phyloP scores from a whole-genome alignment of 306 rosid species.

The Quercus wislizeni region DNA sequence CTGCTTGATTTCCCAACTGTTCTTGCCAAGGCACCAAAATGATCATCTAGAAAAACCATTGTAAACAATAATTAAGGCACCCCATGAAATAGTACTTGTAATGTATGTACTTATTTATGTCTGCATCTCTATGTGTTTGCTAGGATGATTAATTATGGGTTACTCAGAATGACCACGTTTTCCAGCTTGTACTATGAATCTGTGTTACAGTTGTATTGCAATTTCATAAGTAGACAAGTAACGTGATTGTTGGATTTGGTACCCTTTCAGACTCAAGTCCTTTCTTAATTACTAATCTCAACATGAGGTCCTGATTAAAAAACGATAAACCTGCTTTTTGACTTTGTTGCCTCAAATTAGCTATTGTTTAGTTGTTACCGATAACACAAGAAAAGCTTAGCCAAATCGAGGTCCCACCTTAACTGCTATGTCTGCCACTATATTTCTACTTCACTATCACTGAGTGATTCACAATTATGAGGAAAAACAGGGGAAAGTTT shows the following conservation, averaged over 20 bases:
- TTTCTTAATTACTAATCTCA: background rate
- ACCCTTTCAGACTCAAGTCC: background rate
- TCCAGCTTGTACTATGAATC: background rate
- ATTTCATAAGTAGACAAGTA: background rate
- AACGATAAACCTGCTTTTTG: constrained; percentile 8
- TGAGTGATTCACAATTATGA: background rate
- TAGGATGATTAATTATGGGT: background rate
- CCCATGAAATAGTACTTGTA: constrained; percentile 7
- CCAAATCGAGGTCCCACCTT: constrained; percentile 12
- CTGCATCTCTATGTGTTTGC: background rate
- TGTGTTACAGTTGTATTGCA: background rate
- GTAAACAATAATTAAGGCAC: background rate
- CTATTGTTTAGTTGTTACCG: background rate
- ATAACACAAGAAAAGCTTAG: background rate
- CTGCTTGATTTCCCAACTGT: constrained; percentile 77
- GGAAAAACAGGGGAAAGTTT: background rate
- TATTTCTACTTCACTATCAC: background rate
- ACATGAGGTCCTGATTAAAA: background rate
- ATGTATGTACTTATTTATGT: constrained; percentile 6
- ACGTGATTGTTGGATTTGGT: background rate
- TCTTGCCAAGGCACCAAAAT: constrained; percentile 52
- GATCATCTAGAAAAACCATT: constrained; percentile 18
- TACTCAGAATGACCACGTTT: background rate
- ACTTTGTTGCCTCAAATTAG: background rate
- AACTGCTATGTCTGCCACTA: constrained; percentile 22